Conservation (phyloP, 2,329 filamentous ascomycete species). For the Colletotrichum tamarilloi region DNA sequence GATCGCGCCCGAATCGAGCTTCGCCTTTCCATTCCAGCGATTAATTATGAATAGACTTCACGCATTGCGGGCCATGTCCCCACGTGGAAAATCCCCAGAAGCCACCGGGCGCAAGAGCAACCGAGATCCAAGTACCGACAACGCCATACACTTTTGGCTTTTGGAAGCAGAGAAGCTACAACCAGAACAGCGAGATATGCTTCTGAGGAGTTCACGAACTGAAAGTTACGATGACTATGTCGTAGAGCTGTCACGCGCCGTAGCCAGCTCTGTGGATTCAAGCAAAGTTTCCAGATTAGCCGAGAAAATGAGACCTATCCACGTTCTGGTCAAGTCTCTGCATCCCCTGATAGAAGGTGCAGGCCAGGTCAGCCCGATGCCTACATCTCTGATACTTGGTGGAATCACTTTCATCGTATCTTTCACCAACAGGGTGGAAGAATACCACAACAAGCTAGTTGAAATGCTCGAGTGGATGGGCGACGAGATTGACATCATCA, state of each 20-base stretch:
- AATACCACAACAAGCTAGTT: conserved; percentile 2
- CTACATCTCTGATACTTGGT: not conserved
- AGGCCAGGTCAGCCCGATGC: not conserved
- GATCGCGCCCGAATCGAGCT: no score
- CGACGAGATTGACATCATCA: not conserved
- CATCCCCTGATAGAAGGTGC: not conserved
- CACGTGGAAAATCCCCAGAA: no score
- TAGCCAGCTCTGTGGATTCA: not conserved
- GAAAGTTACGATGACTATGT: not conserved
- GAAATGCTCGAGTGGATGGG: conserved; percentile 10
- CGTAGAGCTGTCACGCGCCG: not conserved
- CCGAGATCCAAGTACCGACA: no score
- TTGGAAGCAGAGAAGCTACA: conserved; percentile 1
- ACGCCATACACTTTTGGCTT: no score
- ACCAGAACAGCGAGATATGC: not conserved
- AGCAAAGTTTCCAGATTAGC: not conserved
- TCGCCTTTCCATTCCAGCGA: no score
- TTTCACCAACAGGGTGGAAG: not conserved
- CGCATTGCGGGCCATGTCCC: no score
- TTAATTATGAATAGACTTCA: no score
- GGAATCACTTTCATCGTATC: conserved; percentile 10
- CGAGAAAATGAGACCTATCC: not conserved
- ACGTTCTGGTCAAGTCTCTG: not conserved
- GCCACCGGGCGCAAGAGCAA: no score
- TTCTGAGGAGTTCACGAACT: not conserved